Evolutionary conservation across 495 filamentous ascomycete species (phyloP).

Genomic region (Apiosordaria backusii): DNA sequence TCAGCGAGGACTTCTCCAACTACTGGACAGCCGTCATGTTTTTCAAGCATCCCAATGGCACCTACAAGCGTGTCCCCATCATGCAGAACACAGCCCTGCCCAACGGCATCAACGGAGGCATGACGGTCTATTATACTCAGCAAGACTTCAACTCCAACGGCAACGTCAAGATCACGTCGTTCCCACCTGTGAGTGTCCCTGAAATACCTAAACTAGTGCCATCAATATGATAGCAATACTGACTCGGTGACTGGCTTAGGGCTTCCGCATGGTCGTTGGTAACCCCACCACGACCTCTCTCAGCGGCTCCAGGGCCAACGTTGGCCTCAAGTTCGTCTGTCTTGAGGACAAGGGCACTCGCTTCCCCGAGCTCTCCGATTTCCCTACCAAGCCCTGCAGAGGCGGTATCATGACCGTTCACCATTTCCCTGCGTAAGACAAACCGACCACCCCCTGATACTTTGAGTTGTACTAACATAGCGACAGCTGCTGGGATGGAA

Average conservation of each 20-base stretch:
- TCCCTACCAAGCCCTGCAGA: conserved; percentile 43
- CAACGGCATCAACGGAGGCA: conserved; percentile 46
- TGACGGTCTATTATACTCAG: conserved; percentile 50
- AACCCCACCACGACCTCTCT: conserved; percentile 36
- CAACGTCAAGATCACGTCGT: conserved; percentile 44
- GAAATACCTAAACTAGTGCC: not conserved
- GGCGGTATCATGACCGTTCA: conserved; percentile 51
- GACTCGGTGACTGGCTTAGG: conserved; percentile 30
- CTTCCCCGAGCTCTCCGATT: conserved; percentile 45
- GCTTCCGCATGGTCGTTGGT: conserved; percentile 55
- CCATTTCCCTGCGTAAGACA: conserved; percentile 53
- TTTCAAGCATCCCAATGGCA: conserved; percentile 50
- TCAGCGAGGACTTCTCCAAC: conserved; percentile 47
- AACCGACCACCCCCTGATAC: too few species aligned
- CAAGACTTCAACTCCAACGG: conserved; percentile 44
- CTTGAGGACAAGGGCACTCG: conserved; percentile 39
- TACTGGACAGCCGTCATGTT: conserved; percentile 52
- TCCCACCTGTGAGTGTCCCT: conserved; percentile 40
- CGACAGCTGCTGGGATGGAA: conserved; percentile 53
- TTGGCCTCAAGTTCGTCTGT: conserved; percentile 49
- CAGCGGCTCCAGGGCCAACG: conserved; percentile 28
- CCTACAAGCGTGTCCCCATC: conserved; percentile 44
- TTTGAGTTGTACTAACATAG: too few species aligned
- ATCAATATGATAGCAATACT: not conserved
- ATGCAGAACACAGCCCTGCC: conserved; percentile 43